phyloP scores from a whole-genome alignment of 768 basidiomycete genomes.

The Tricholoma saponaceum region DNA sequence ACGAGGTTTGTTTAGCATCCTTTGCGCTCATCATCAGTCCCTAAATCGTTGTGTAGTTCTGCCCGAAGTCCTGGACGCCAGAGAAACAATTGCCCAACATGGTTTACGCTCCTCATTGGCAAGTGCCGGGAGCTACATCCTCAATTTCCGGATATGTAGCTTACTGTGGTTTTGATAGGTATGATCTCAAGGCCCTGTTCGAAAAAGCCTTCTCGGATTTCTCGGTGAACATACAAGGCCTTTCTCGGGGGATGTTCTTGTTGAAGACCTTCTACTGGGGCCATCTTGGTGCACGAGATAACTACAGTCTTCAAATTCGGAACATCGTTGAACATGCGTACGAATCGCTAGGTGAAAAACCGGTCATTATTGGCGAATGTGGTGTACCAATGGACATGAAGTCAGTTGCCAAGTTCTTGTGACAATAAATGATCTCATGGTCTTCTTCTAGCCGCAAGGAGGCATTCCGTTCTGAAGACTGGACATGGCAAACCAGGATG shows the following conservation, averaged over 20 bases:
- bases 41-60: conserved; percentile 51
- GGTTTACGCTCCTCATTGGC: conserved; percentile 39
- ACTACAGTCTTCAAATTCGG: conserved; percentile 77
- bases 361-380: conserved; percentile 87
- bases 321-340: conserved; percentile 74
- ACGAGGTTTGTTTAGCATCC: conserved; percentile 56
- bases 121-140: not conserved
- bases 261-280: conserved; percentile 86
- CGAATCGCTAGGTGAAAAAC: conserved; percentile 70
- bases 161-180: conserved; percentile 44
- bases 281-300: conserved; percentile 72
- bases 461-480: conserved; percentile 72
- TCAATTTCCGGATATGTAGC: not conserved
- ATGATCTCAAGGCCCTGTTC: conserved; percentile 89
- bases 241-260: conserved; percentile 85
- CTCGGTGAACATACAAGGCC: conserved; percentile 88
- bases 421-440: not conserved
- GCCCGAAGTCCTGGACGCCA: conserved; percentile 71
- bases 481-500: conserved; percentile 82
- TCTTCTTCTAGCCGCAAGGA: conserved; percentile 49
- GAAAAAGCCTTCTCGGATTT: conserved; percentile 80
- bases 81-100: conserved; percentile 47
- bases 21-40: not conserved
- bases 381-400: conserved; percentile 98
- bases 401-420: conserved; percentile 40